Conservation (phyloP, 2,329 filamentous ascomycete genomes). For the Ascochyta clinopodiicola region DNA sequence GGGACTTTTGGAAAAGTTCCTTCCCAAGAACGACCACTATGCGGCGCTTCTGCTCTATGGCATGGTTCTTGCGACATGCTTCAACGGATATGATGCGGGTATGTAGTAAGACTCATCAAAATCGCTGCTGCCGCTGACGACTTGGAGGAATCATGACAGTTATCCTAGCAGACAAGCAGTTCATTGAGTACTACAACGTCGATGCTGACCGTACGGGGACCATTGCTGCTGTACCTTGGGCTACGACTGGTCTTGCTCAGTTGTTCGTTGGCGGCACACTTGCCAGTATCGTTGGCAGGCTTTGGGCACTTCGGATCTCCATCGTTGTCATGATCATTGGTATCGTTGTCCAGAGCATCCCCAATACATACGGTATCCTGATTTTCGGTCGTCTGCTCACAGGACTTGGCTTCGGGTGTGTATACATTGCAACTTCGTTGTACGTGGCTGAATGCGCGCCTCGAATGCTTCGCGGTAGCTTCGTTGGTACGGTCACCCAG, state of each 20-base stretch:
- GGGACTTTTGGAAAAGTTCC: conserved; percentile 4
- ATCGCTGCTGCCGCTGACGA: not conserved
- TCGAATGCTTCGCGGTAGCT: no score
- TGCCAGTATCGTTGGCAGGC: no score
- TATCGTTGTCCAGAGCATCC: no score
- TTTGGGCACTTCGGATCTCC: no score
- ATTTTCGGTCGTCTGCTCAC: no score
- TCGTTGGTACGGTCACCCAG: no score
- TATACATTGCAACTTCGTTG: no score
- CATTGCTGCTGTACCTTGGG: conserved; percentile 6
- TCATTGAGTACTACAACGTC: conserved; percentile 1
- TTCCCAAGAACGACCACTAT: conserved; percentile 7
- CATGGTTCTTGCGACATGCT: conserved; percentile 10
- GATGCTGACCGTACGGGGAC: not conserved
- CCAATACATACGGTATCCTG: no score
- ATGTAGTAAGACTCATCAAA: not conserved
- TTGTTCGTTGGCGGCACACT: conserved; percentile 5
- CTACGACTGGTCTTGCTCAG: conserved; percentile 9
- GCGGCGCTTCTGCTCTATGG: no score
- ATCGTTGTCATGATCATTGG: no score
- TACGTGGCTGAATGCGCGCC: no score
- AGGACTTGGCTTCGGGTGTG: no score
- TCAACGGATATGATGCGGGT: conserved; percentile 18
- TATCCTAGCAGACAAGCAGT: conserved; percentile 8
- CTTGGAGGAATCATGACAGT: conserved; percentile 13